Evolutionary conservation across 148 eudicot genomes (phyloP), one percentile per base, ranked within the genome.

Genomic region (Cornus controversa): DNA sequence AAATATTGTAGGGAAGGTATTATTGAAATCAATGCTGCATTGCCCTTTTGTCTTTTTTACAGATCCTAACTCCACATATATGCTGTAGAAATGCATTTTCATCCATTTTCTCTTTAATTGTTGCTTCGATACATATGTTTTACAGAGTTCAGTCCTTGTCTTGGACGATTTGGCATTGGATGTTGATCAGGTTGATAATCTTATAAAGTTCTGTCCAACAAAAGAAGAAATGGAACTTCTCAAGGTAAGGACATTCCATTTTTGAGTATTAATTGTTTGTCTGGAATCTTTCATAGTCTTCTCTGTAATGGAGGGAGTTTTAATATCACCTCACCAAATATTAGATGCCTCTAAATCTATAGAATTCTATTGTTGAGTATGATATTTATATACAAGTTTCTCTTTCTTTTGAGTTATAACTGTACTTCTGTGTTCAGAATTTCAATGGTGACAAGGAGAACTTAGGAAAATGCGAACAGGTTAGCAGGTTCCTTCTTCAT

Each of bases 401-500:
- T 70, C 73, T 42, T 4, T 4, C 18, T n/a, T 70, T 23, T 11
- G 10, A 42, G 6, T 60, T 69, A 69, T 75, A 63, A 75, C 64
- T 64, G 18, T 80, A 13, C 13, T 66, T 36, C 14, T n/a, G 28
- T 77, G 75, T 69, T 36, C 90, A 90, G 93, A 79, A 81, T 67
- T 90, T 88, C 84, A 86, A 82, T 10, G 91, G 91, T 37, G 90
- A 90, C 73, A 80, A 67, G 68, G 91, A 88, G 73, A 88, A 86
- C 50, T 79, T 90, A 54, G 93, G 93, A 73, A 86, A 82, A 82
- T 90, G 93, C 72, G 91, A 90, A 78, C 89, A 87, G 91, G 93
- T 84, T 45, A 26, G 85, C 74, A 13, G 22, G 62, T 22, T 69
- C 69, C 42, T 76, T 72, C 18, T 25, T 72, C 66, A 15, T 72